phyloP scores from a whole-genome alignment of 148 eudicot genomes.

The Chenopodium formosanum region DNA sequence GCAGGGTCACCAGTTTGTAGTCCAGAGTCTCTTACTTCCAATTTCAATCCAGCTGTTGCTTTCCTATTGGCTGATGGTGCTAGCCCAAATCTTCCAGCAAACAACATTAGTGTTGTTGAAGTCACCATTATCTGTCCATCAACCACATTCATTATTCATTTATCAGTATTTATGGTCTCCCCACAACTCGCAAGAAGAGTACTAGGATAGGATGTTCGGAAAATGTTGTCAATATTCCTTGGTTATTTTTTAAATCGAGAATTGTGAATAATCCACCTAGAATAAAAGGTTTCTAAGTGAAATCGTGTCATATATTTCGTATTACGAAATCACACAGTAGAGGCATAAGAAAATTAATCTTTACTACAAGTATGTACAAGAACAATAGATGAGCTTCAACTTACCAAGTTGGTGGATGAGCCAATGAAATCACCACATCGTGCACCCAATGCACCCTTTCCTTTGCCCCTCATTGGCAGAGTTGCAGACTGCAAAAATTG shows the following conservation, averaged over 20 bases:
- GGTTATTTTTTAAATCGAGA: too few relatives aligned
- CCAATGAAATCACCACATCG: conserved; percentile 96
- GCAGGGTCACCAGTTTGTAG: conserved; percentile 98
- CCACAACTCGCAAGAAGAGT: too few relatives aligned
- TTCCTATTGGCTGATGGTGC: conserved; percentile 98
- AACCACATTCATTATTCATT: background rate
- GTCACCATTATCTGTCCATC: conserved; percentile 93
- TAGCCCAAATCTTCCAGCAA: conserved; percentile 91
- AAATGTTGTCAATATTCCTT: too few relatives aligned
- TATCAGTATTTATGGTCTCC: too few relatives aligned
- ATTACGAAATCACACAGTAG: too few relatives aligned
- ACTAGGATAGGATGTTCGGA: too few relatives aligned
- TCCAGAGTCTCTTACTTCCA: conserved; percentile 88
- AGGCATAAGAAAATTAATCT: too few relatives aligned
- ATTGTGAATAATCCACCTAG: too few relatives aligned
- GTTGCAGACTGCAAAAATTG: conserved; percentile 46
- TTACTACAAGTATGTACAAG: background rate
- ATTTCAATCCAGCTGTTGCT: conserved; percentile 87
- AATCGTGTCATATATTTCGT: too few relatives aligned
- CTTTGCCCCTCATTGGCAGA: conserved; percentile 53
- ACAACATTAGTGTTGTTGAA: conserved; percentile 82
- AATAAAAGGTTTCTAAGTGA: too few relatives aligned
- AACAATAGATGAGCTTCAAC: background rate
- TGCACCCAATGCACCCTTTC: conserved; percentile 69
- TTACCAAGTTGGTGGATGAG: conserved; percentile 91